Evolutionary conservation across 306 rosid species (phyloP), one percentile per base, ranked within the genome.

Genomic region (Prunus kanzakura): DNA sequence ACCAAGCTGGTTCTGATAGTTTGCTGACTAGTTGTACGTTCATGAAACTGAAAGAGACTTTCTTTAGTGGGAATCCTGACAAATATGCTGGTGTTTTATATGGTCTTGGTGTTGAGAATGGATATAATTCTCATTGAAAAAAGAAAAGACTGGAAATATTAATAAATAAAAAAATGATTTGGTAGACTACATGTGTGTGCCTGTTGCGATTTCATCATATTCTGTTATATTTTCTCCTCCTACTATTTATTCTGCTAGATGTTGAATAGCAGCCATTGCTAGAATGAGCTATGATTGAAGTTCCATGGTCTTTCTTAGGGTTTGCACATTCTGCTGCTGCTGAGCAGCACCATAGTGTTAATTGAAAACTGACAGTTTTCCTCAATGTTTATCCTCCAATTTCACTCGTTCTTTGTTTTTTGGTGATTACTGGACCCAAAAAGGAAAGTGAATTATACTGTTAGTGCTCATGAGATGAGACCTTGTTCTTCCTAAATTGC

Each of bases 1-100:
- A 85, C 76, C 89, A 79, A 82, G 89, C 89, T 68, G 89, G 89
- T 20, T 85, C 89, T 1, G 89, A 82, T 86, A 86, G 89, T 72
- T 80, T 86, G 71, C 83, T 86, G 50, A 86, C 89, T 22, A 65
- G 76, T 68, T 63, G 75, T 67, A 61, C 83, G 2, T 86, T 74
- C 81, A 77, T 80, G 77, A 83, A 72, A 67, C 25, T 86, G 79
- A 78, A 74, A 62, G 62, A 62, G 57, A 11, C 3, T 41, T 69
- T 64, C 69, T 77, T 84, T 50, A 52, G 25, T 11, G 82, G 72
- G 51, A 62, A 64, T 29, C 54, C 70, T 50, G 74, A 70, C 72
- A 67, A 77, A 18, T 68, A 73, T 76, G 81, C 80, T 15, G 89
- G 87, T 57, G 80, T 73, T 13, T 45, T 86, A 35, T 73, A 69